Evolutionary conservation across 805 yeast species (phyloP), one percentile per base, ranked within the genome.

Genomic region (Priceomyces medius): DNA sequence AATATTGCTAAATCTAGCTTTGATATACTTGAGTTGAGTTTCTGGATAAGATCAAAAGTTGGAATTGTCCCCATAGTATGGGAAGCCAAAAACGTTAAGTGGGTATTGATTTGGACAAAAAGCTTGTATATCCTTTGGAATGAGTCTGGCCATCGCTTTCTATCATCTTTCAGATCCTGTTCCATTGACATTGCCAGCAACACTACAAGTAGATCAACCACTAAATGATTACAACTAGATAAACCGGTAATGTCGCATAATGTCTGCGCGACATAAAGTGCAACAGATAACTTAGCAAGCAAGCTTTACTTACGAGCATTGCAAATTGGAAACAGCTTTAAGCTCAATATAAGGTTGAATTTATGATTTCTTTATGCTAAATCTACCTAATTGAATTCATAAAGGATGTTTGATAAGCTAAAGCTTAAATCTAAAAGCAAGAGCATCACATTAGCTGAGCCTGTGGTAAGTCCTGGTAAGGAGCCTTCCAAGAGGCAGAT

Each of bases 1-100:
- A 90, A 71, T 42, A 73, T 70, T 1, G 95, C 86, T 26, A 85
- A 72, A 57, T 88, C 95, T 7, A 69, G 61, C 8, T 63, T 54
- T 1, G 71, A 64, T 19, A 69, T 58, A 19, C 51, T 57, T 2
- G 49, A 47, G 33, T 62, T 57, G 20, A 68, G 52, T 38, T 65
- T 64, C 27, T 58, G 58, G 31, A 69, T 49, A 14, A 64, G 54
- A 10, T 59, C 54, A 37, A 47, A 50, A 0, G 67, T 53, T 2
- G 71, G 69, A 5, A 63, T 54, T 1, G 67, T 61, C 1, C 61
- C 39, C 33, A 68, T 42, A 7, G 69, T 59, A 48, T 63, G 70
- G 2, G 69, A 60, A 3, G 69, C 49, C 16, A 70, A 49, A 36
- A 70, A 70, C 9, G 72, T 68, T 38, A 70, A 47, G 45, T 70